These are phyloP conservation scores for Magnolia kwangsiensis DNA, from an alignment of 164 flowering plant genomes.

Conservation along the genomic window DNA sequence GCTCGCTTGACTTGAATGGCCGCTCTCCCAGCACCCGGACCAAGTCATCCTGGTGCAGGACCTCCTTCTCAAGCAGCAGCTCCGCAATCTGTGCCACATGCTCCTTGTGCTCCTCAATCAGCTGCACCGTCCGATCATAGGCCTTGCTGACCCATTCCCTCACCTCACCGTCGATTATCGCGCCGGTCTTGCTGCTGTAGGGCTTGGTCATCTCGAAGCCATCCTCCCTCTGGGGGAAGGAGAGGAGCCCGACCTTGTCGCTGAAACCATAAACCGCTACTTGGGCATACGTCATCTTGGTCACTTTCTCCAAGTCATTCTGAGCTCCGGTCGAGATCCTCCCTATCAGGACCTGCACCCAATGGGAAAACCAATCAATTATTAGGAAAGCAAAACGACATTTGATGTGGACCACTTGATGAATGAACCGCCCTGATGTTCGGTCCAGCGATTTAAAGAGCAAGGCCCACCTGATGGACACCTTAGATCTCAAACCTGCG, in stretches of 20 bases:
- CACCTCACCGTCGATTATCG: slow-evolving; percentile 80
- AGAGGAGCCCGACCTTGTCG: slow-evolving; percentile 86
- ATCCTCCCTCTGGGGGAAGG: slow-evolving; percentile 85
- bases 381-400: not conserved
- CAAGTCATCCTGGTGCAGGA: slow-evolving; percentile 88
- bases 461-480: no score
- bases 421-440: not conserved
- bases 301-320: slow-evolving; percentile 91
- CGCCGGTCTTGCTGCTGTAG: slow-evolving; percentile 88
- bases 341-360: slow-evolving; percentile 72
- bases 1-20: slow-evolving; percentile 67
- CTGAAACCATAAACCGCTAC: slow-evolving; percentile 93
- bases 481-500: no score
- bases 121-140: slow-evolving; percentile 55
- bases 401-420: not conserved
- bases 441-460: no score
- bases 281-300: slow-evolving; percentile 93
- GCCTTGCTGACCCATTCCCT: slow-evolving; percentile 89
- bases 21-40: slow-evolving; percentile 70
- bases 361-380: not conserved
- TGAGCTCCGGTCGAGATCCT: slow-evolving; percentile 95
- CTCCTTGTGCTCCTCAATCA: slow-evolving; percentile 70
- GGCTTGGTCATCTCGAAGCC: slow-evolving; percentile 74
- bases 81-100: slow-evolving; percentile 84
- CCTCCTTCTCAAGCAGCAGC: slow-evolving; percentile 83